Evolutionary conservation across 2,329 filamentous ascomycete genomes (phyloP).

Genomic region (Fusarium praegraminearum): DNA sequence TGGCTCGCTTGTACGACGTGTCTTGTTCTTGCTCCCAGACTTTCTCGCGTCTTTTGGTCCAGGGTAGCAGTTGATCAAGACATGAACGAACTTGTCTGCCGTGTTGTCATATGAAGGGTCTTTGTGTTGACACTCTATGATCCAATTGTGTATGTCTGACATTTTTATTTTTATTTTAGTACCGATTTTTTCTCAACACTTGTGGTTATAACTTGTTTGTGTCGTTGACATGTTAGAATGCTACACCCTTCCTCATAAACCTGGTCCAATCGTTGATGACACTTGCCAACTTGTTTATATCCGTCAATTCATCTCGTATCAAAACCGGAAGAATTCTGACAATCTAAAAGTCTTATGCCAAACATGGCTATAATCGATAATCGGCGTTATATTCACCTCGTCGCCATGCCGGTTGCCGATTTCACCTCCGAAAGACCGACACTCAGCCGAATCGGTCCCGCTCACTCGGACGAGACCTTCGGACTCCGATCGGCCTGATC

Average conservation of each 20-base stretch:
- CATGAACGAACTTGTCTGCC: not conserved
- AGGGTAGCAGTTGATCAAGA: not conserved
- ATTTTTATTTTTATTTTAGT: not conserved
- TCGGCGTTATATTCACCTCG: not conserved
- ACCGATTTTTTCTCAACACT: not conserved
- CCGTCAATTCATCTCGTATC: not conserved
- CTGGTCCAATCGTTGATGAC: not conserved
- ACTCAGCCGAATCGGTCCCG: constrained; percentile 10
- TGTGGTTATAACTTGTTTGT: not conserved
- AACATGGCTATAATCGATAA: not conserved
- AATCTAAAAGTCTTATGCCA: rapidly evolving
- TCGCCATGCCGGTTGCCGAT: not conserved
- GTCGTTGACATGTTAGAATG: rapidly evolving
- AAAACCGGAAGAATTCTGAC: not conserved
- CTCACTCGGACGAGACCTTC: constrained; percentile 10
- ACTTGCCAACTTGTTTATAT: too few relatives aligned
- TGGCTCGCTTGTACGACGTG: rapidly evolving
- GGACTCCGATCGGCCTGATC: constrained; percentile 20
- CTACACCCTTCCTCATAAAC: rapidly evolving
- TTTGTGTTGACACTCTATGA: not conserved
- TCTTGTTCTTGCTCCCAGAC: not conserved
- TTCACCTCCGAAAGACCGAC: constrained; percentile 9
- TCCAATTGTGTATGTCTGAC: not conserved
- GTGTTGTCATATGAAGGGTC: not conserved
- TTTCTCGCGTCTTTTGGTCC: too few relatives aligned